phyloP scores from a whole-genome alignment of 228 moss, liverwort and hornwort genomes.

The Sphagnum fallax region DNA sequence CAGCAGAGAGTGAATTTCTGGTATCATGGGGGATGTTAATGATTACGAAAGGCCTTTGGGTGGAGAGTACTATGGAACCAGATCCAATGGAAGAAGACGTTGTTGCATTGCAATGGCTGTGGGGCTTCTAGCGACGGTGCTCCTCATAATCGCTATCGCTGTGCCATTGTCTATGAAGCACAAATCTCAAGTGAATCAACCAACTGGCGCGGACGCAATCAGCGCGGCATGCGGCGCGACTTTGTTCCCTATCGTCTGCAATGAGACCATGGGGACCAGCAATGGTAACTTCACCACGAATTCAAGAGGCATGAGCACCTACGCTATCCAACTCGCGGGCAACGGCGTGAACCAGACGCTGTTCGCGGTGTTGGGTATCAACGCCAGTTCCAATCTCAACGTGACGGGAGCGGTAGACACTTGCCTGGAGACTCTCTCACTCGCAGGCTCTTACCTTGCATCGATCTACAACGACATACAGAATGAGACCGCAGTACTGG shows the following conservation, averaged over 20 bases:
- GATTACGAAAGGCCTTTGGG: no score
- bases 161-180: no score
- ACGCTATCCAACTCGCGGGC: constrained; percentile 16
- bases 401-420: constrained; percentile 19
- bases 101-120: no score
- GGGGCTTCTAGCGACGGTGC: no score
- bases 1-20: no score
- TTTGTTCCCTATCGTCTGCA: constrained; percentile 36
- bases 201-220: not conserved
- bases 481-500: not conserved
- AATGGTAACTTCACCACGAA: constrained; percentile 3
- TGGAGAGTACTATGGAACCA: no score
- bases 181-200: no score
- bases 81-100: no score
- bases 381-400: constrained; percentile 15
- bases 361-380: not conserved
- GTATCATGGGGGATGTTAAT: no score
- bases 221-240: constrained; percentile 15
- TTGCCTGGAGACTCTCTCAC: constrained; percentile 27
- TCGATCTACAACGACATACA: constrained; percentile 2
- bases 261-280: constrained; percentile 15
- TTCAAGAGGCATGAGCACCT: constrained; percentile 10
- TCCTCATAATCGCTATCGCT: no score
- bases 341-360: constrained; percentile 23
- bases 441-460: constrained; percentile 19